Evolutionary conservation across 106 monocot species (phyloP).

Genomic region (Dioscorea alata): DNA sequence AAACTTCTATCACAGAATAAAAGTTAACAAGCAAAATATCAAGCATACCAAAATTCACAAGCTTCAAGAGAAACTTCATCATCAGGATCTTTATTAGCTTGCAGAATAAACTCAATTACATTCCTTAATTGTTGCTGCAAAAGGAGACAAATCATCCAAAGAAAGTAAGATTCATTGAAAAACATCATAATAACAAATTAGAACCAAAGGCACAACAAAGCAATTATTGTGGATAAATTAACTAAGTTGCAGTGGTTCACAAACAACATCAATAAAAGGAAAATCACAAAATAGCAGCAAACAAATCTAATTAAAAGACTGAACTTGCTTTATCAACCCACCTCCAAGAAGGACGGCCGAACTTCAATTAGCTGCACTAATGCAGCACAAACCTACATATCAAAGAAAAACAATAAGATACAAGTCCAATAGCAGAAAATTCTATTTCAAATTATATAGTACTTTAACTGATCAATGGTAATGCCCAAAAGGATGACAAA

Average conservation of each 20-base stretch:
- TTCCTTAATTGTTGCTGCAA: slow-evolving; percentile 87
- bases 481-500: no score
- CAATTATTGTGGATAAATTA: no score
- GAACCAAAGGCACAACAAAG: neutral
- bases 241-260: no score
- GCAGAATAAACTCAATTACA: slow-evolving; percentile 84
- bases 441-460: no score
- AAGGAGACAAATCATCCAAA: neutral
- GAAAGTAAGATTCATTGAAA: neutral
- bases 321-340: slow-evolving; percentile 7
- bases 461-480: no score
- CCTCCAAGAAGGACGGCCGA: slow-evolving; percentile 70
- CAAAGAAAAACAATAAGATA: neutral
- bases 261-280: no score
- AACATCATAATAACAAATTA: neutral
- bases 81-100: slow-evolving; percentile 89
- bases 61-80: slow-evolving; percentile 95
- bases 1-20: neutral
- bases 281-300: neutral
- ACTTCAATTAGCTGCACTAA: slow-evolving; percentile 96
- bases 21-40: neutral
- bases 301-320: neutral
- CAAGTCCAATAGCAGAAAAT: no score
- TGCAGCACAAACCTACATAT: slow-evolving; percentile 78
- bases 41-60: slow-evolving; percentile 93